Percentiles rank a stretch among this genome's conserved stretches.
Evolutionary conservation across 306 rosid species (phyloP).

Genomic region (Acacia confusa): DNA sequence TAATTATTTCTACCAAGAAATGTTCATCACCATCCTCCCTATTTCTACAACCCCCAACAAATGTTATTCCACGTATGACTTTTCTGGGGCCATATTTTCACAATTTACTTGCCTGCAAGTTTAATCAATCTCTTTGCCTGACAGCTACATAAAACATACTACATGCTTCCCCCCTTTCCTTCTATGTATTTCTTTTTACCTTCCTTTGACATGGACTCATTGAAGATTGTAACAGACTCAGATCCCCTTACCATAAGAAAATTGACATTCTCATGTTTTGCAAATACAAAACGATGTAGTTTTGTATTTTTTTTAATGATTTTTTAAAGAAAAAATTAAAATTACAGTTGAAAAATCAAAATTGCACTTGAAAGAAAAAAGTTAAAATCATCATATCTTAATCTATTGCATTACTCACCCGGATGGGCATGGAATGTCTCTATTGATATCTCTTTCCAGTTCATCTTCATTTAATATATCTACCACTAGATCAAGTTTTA

Average conservation of each 20-base stretch:
- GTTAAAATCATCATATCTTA: too few relatives aligned
- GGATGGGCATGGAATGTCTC: too few relatives aligned
- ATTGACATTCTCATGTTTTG: too few relatives aligned
- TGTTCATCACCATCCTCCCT: neutral
- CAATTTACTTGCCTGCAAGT: neutral
- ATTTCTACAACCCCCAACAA: slow-evolving; percentile 11
- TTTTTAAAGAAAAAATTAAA: too few relatives aligned
- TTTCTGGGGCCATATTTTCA: neutral
- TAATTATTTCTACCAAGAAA: neutral
- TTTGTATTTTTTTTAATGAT: too few relatives aligned
- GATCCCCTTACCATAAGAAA: neutral
- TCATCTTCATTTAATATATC: too few relatives aligned
- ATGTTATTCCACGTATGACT: neutral
- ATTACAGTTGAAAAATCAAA: neutral
- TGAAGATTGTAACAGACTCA: neutral
- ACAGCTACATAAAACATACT: neutral
- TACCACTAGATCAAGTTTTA: too few relatives aligned
- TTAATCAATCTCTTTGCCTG: neutral
- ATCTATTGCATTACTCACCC: too few relatives aligned
- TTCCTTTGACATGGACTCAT: neutral
- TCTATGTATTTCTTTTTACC: neutral
- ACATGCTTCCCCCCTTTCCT: neutral
- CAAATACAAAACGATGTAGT: neutral
- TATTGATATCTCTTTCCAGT: too few relatives aligned
- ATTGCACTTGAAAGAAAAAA: neutral